These are phyloP conservation scores for Paragyromitra xinjiangensis DNA, from an alignment of 495 filamentous ascomycete genomes.

Conservation along the genomic window DNA sequence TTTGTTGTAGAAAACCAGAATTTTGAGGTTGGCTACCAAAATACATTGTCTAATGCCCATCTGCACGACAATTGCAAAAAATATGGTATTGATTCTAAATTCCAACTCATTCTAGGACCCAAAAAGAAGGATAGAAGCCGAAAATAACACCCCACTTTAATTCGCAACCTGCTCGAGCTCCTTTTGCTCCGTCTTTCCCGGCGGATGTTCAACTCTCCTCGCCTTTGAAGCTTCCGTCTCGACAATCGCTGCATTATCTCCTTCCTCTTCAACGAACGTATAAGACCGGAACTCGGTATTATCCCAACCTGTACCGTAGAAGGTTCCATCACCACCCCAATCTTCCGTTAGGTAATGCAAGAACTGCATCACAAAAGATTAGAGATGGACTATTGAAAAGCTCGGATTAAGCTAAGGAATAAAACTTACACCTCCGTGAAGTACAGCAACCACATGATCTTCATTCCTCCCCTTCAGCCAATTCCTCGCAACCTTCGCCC, in stretches of 20 bases:
- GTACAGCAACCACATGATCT: conserved; percentile 73
- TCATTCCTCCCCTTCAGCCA: conserved; percentile 70
- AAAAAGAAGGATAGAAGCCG: neutral
- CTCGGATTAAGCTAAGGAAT: neutral
- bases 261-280: conserved; percentile 67
- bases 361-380: conserved; percentile 57
- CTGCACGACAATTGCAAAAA: neutral
- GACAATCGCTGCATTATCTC: conserved; percentile 69
- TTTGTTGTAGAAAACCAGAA: no score
- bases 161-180: conserved; percentile 36
- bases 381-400: neutral
- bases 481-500: conserved; percentile 71
- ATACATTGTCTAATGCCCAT: neutral
- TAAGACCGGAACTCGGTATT: conserved; percentile 87
- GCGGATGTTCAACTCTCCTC: conserved; percentile 65
- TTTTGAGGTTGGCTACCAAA: neutral
- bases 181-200: conserved; percentile 45
- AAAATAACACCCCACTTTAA: neutral
- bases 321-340: conserved; percentile 68
- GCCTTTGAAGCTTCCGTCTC: conserved; percentile 70
- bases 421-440: conserved; percentile 67
- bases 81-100: neutral
- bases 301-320: conserved; percentile 78
- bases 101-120: neutral
- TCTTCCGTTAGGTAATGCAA: conserved; percentile 85